Evolutionary conservation across 169 alveolate genomes (phyloP), one percentile per base, ranked within the genome.

Genomic region (Cytauxzoon felis): DNA sequence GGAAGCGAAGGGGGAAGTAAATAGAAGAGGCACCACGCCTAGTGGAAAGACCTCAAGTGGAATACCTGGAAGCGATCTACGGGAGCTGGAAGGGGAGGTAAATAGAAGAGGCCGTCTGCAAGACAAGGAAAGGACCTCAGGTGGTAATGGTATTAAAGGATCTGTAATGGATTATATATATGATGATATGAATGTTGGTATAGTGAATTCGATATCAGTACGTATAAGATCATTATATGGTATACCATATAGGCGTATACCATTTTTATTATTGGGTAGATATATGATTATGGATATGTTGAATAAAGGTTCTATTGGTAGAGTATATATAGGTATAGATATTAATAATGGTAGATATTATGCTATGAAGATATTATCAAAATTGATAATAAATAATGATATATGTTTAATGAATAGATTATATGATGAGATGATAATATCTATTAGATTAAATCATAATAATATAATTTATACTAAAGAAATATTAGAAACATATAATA

Each of bases 251-350:
- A 58, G 68, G 47, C 6, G 16, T 3, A 45, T 86, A 16, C 81
- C 70, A 41, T 86, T 75, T 49, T 56, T 76, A 54, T 75, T 73
- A 16, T 36, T 86, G 3, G 80, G 79, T 43, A 80, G 81, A 71
- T 86, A 68, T 51, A 60, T 86, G 13, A 59, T 86, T n/a, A 62
- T 86, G 18, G 76, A 80, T 65, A 61, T 79, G 32, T 70, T 86
- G 19, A 86, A 86, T 67, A 84, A 84, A 33, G 91, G 91, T 21
- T 80, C 91, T 43, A 78, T 68, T 13, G 91, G 91, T 2, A 84
- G 81, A 59, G 91, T 86, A 19, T 84, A 80, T 32, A 45, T 80
- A 33, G 89, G 87, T 7, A 54, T 86, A 33, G 82, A 80, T 64
- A 67, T 71, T 47, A 54, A 34, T 30, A 73, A 73, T 47, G 76